Evolutionary conservation across 441 rosid genomes (phyloP), one percentile per base, ranked within the genome.

Genomic region (Brassica balearica): DNA sequence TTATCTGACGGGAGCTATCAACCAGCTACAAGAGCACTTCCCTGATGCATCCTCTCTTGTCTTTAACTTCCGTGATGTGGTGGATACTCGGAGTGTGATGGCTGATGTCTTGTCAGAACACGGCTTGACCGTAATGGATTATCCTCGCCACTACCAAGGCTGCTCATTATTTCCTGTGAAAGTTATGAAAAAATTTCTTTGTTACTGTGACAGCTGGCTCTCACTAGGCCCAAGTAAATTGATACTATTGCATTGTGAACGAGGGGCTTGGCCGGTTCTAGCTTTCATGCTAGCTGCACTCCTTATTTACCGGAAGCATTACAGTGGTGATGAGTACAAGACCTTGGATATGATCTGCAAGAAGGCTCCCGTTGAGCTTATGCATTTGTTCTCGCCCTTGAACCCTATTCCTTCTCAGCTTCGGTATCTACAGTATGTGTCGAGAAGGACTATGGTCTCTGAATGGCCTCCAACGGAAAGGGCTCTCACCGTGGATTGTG

Each of bases 121-220:
- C 77, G 96, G 88, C 83, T 88, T 91, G 88, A 91, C 98, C 19
- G 85, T 93, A 65, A 93, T 95, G 99, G 98, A 95, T 86, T 95
- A 95, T 75, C 99, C 99, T 82, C 86, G 87, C 74, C 97, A 93
- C 61, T 92, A 93, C 11, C 95, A 95, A 76, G 96, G 98, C 46
- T 95, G 96, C 75, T 95, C 97, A 0, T 74, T 95, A 73, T 87
- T 95, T 59, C 81, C 90, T 59, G 89, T 95, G 85, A 98, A 95
- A 83, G 77, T 90, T 76, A 80, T 95, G 71, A 98, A 90, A 80
- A 97, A 92, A 86, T 92, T 93, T 77, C 85, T 95, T 70, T 86
- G 95, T 70, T 95, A 98, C 7, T 86, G 95, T 34, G 96, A 95
- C 81, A 95, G 97, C 77, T 95, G 99, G 99, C 95, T 95, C 32